phyloP scores from a whole-genome alignment of 129 eudicot species.

The Heracleum sosnowskyi region DNA sequence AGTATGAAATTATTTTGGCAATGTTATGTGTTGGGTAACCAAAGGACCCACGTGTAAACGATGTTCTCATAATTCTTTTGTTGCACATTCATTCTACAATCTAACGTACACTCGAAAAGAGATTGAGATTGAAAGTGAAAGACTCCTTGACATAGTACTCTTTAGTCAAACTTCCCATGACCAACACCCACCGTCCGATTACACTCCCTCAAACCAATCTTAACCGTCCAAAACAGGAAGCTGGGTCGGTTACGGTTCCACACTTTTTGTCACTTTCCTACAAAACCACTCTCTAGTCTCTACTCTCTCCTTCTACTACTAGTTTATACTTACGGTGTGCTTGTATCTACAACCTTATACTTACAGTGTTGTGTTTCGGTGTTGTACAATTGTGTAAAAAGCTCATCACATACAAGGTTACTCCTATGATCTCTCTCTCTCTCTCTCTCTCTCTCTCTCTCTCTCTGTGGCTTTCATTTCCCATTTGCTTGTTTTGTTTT shows the following conservation, averaged over 20 bases:
- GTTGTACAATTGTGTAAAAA: neutral
- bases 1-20: too few species aligned
- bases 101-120: neutral
- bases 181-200: neutral
- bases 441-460: neutral
- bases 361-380: neutral
- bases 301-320: neutral
- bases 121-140: neutral
- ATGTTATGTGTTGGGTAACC: neutral
- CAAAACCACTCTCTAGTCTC: neutral
- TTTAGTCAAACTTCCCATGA: neutral
- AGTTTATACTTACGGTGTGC: neutral
- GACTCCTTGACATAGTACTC: neutral
- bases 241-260: neutral
- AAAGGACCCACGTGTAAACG: neutral
- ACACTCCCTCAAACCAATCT: neutral
- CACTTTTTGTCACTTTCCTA: conserved; percentile 2
- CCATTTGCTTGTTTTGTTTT: neutral
- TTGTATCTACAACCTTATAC: neutral
- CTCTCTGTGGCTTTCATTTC: neutral
- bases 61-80: neutral
- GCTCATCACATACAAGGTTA: neutral
- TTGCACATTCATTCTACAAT: neutral
- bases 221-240: neutral
- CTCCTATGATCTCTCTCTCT: neutral